phyloP scores from a whole-genome alignment of 2,329 filamentous ascomycete species.

The Zasmidium angulare region DNA sequence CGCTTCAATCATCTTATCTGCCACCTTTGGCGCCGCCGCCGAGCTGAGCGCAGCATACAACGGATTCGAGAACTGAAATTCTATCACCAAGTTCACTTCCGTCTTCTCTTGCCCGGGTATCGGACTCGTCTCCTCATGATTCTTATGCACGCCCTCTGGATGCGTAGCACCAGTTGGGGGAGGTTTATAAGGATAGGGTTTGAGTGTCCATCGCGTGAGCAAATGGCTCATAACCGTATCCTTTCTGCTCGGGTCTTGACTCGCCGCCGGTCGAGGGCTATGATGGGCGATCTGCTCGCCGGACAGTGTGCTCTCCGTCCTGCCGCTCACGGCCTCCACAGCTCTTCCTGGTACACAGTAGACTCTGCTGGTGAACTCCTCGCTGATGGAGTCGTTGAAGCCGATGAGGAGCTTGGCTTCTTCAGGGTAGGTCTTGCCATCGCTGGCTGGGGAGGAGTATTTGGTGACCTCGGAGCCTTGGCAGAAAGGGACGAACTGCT shows the following conservation, averaged over 20 bases:
- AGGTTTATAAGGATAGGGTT: slow-evolving; percentile 46
- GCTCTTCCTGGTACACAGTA: slow-evolving; percentile 71
- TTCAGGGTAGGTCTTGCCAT: slow-evolving; percentile 63
- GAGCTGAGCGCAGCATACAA: slow-evolving; percentile 79
- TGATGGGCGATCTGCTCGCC: slow-evolving; percentile 44
- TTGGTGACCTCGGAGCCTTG: slow-evolving; percentile 72
- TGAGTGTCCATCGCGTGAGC: slow-evolving; percentile 68
- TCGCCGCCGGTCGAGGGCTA: slow-evolving; percentile 35
- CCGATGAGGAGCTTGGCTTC: slow-evolving; percentile 79
- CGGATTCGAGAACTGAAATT: slow-evolving; percentile 86
- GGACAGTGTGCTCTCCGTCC: slow-evolving; percentile 48
- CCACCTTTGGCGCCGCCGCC: slow-evolving; percentile 79
- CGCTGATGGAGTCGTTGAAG: slow-evolving; percentile 76
- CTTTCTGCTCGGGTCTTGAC: slow-evolving; percentile 37
- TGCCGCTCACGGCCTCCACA: slow-evolving; percentile 76
- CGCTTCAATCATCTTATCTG: slow-evolving; percentile 84
- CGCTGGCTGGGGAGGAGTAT: slow-evolving; percentile 57
- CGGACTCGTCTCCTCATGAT: slow-evolving; percentile 44
- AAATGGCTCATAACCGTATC: slow-evolving; percentile 63
- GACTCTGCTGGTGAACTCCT: slow-evolving; percentile 78
- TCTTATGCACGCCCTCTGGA: slow-evolving; percentile 26
- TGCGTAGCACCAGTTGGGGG: slow-evolving; percentile 41
- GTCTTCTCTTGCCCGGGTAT: slow-evolving; percentile 54
- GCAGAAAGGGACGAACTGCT: slow-evolving; percentile 89
- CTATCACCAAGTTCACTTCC: slow-evolving; percentile 72